Evolutionary conservation across 192 early-diverging fungal species (phyloP), one percentile per base, ranked within the genome.

Genomic region (Gaertneriomyces semiglobifer): DNA sequence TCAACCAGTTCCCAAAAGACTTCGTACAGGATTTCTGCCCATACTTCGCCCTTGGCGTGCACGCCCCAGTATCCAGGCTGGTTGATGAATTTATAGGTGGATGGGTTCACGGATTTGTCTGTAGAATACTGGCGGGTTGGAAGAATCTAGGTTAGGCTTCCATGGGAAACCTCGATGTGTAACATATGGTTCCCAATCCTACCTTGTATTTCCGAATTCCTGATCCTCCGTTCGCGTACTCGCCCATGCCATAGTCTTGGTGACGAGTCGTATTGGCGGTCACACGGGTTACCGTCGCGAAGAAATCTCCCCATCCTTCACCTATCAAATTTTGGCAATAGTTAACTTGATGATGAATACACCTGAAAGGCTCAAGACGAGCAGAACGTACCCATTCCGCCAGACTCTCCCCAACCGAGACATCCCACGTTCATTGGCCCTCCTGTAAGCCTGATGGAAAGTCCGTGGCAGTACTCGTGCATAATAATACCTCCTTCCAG

Each of bases 291-390:
- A 89, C 84, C 8, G 91, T 93, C 14, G 92, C 90, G 66, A 95
- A 90, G 70, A 85, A 88, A 67, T 98, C 95, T 38, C 93, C 93
- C 93, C 93, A 98, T 9, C 95, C 95, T 78, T 98, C 95, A 53
- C 93, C 25, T 33, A 33, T 33, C 25, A 33, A 33, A 33, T 33
- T 33, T 0, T 33, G 25, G 25, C 90, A 33, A 1, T 90, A 93
- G 79, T 7, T 4, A 9, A 7, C 41, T 25, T 40, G 12, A 57
- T 40, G 12, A 57, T 33, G 19, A 20, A 25, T 20, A 57, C 0
- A 33, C 48, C 60, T 9, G 9, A 2, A 8, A 18, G 3, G 12
- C 25, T 33, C 25, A 2, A 33, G 2, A 33, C 2, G 25, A 33
- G 25, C 25, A 33, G 25, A 33, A 33, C 25, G 25, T 33, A 33